phyloP scores from a whole-genome alignment of 2,329 filamentous ascomycete genomes.

The Colletotrichum graminicola region DNA sequence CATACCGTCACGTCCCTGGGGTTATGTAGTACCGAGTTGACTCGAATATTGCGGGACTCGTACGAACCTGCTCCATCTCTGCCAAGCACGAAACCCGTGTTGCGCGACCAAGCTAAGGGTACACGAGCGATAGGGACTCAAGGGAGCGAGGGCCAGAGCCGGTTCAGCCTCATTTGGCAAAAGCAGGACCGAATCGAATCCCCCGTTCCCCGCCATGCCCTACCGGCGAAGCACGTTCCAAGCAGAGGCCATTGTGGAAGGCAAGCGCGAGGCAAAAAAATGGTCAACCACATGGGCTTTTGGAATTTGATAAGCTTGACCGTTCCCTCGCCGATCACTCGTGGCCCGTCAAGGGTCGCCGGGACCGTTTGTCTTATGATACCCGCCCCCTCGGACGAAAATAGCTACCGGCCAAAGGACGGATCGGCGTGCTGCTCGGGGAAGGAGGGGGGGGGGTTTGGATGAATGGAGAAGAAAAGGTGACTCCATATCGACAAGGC shows the following conservation, averaged over 20 bases:
- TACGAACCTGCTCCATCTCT: background rate
- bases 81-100: background rate
- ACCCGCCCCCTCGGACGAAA: background rate
- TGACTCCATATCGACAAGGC: background rate
- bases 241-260: background rate
- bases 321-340: conserved; percentile 4
- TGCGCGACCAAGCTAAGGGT: background rate
- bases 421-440: background rate
- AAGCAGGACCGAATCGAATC: background rate
- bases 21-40: background rate
- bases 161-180: background rate
- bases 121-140: background rate
- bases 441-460: no score
- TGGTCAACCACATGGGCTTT: background rate
- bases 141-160: background rate
- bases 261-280: background rate
- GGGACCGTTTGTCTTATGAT: background rate
- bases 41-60: background rate
- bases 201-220: background rate
- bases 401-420: background rate
- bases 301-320: background rate
- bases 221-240: background rate
- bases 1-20: background rate
- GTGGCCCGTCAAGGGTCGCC: background rate
- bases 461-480: no score